Conservation (phyloP, 768 basidiomycete genomes). For the Rhodotorula graminis region DNA sequence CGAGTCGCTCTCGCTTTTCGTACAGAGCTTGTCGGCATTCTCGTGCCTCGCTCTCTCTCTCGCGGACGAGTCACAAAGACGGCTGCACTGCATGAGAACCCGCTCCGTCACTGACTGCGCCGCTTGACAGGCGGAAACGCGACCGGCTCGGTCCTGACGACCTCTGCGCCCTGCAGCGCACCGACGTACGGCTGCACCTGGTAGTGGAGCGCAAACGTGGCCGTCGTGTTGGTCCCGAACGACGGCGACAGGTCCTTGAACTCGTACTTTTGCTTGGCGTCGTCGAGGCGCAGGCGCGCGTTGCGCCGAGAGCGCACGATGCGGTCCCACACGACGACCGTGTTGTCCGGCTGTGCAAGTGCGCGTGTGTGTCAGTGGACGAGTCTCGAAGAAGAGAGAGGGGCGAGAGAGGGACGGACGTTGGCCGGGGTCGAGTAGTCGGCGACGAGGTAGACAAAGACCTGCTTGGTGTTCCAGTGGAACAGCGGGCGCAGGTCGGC, state of each 20-base stretch:
- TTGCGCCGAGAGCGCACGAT: conserved; percentile 77
- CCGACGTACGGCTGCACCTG: conserved; percentile 90
- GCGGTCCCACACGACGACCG: conserved; percentile 86
- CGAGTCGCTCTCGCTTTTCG: no score
- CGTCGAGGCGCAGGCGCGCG: conserved; percentile 61
- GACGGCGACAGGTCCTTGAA: conserved; percentile 68
- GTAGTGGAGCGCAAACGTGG: conserved; percentile 74
- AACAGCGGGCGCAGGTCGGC: conserved; percentile 84
- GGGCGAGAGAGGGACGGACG: conserved; percentile 55
- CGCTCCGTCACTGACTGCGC: conserved; percentile 3
- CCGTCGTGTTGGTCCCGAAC: conserved; percentile 60
- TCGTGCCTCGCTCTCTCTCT: no score
- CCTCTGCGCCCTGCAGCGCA: conserved; percentile 70
- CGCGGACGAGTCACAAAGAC: no score
- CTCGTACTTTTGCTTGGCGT: conserved; percentile 71
- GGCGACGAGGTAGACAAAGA: conserved; percentile 79
- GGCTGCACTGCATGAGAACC: background rate
- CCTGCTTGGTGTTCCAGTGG: conserved; percentile 94
- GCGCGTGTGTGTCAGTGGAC: no score
- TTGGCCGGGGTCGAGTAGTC: conserved; percentile 71
- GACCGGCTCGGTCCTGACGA: conserved; percentile 50
- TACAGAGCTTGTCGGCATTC: no score
- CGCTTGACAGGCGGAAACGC: conserved; percentile 36
- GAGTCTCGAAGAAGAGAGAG: background rate
- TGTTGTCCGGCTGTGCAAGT: conserved; percentile 50